Conservation (phyloP, 352 stramenopile species). For the Pythium sp. region DNA sequence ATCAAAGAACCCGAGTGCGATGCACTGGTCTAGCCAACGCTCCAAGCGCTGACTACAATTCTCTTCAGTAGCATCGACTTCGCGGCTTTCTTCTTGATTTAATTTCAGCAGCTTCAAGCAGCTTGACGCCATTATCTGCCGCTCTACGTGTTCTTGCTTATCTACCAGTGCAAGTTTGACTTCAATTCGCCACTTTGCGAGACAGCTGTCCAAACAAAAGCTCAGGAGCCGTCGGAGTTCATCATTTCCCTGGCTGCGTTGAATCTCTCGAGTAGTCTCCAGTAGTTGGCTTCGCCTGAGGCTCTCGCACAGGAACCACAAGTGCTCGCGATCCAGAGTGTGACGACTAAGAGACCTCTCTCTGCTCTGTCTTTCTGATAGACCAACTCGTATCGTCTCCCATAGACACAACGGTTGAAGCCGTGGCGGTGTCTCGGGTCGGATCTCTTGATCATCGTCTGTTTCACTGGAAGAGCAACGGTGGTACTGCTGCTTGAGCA, state of each 20-base stretch:
- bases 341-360: not conserved
- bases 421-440: no score
- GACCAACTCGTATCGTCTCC: not conserved
- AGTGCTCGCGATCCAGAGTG: constrained; percentile 24
- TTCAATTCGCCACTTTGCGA: not conserved
- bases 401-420: not conserved
- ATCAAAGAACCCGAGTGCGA: constrained; percentile 24
- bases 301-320: constrained; percentile 22
- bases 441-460: not conserved
- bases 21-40: constrained; percentile 20
- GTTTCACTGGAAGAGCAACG: not conserved
- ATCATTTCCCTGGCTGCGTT: not conserved
- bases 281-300: not conserved
- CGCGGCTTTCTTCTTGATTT: not conserved
- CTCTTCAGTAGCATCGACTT: not conserved
- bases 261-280: no score
- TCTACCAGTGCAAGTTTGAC: not conserved
- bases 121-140: not conserved
- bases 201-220: not conserved
- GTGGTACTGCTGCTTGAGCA: not conserved
- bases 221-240: constrained; percentile 1
- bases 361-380: not conserved
- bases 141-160: not conserved
- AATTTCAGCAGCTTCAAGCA: not conserved
- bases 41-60: not conserved